Evolutionary conservation across 176 grass and related monocot species (phyloP).

Genomic region (Hyparrhenia diplandra): DNA sequence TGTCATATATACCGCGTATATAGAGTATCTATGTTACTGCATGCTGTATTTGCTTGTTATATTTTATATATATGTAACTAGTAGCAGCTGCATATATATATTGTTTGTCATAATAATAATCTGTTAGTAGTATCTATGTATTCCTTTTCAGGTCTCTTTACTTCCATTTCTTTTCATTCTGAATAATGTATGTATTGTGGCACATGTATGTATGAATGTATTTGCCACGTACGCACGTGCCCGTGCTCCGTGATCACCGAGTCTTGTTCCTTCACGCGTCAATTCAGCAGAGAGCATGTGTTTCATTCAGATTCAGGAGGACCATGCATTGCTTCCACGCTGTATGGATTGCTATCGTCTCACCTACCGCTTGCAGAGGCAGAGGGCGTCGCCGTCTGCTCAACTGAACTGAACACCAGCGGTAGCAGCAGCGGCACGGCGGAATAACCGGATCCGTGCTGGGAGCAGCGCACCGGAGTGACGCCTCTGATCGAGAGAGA

Average conservation of each 20-base stretch:
- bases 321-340: neutral
- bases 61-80: too few relatives aligned
- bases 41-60: too few relatives aligned
- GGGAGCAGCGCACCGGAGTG: neutral
- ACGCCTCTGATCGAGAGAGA: neutral
- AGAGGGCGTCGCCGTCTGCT: too few relatives aligned
- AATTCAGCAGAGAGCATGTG: neutral
- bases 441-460: slow-evolving; percentile 25
- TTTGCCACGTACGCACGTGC: neutral
- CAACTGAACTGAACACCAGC: too few relatives aligned
- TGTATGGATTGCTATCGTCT: neutral
- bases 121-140: too few relatives aligned
- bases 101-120: too few relatives aligned
- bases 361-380: neutral
- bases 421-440: neutral
- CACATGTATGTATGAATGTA: neutral
- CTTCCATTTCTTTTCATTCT: neutral
- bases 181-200: too few relatives aligned
- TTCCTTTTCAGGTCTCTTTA: neutral
- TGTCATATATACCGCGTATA: too few relatives aligned
- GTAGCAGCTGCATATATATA: too few relatives aligned
- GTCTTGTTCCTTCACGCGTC: too few relatives aligned
- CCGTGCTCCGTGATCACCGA: neutral
- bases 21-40: too few relatives aligned
- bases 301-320: neutral